Evolutionary conservation across 331 rosid genomes (phyloP), one percentile per base, ranked within the genome.

Genomic region (Acacia concinna): DNA sequence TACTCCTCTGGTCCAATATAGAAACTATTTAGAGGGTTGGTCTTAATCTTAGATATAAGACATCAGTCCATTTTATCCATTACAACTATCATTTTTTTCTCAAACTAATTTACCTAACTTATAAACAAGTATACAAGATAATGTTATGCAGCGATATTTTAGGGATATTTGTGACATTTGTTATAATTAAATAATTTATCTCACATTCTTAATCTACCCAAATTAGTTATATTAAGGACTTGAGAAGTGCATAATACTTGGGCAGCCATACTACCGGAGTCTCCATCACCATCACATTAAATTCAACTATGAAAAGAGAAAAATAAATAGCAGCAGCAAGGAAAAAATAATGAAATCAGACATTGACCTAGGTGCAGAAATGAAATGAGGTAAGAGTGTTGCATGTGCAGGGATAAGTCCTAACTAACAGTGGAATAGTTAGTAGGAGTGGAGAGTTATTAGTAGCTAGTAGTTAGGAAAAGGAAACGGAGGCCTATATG

Each of bases 301-400:
- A 40, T 68, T 68, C 74, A 13, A 4, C 25, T 40, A 27, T 8
- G 14, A 46, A 14, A 11, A 15, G 21, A 52, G n/a, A 47, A 76
- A 72, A 63, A 82, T 17, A 65, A 49, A 54, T 20, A 65, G 79
- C 40, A 15, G 40, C 31, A 51, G 21, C 44, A 68, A 12, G 73
- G 54, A 15, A 63, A 63, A 62, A 64, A 6, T 46, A 46, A 49
- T 17, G 18, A 49, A n/a, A 51, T 6, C 20, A 47, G 21, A 51
- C 59, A 51, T 0, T 20, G 59, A 47, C 17, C 17, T 17, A 4
- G 21, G 5, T 49, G 20, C 57, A 4, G 57, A 49, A 49, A 49
- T 49, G 20, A 49, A 52, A 12, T 10, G 1, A 52, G 60, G 60
- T 52, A 8, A 7, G 0, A 52, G 14, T 21, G 12, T 52, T 21